Percentiles rank a stretch among this genome's conserved stretches.
These are phyloP conservation scores for Phytopythium oedochilum DNA, from an alignment of 352 stramenopile species.

Conservation along the genomic window DNA sequence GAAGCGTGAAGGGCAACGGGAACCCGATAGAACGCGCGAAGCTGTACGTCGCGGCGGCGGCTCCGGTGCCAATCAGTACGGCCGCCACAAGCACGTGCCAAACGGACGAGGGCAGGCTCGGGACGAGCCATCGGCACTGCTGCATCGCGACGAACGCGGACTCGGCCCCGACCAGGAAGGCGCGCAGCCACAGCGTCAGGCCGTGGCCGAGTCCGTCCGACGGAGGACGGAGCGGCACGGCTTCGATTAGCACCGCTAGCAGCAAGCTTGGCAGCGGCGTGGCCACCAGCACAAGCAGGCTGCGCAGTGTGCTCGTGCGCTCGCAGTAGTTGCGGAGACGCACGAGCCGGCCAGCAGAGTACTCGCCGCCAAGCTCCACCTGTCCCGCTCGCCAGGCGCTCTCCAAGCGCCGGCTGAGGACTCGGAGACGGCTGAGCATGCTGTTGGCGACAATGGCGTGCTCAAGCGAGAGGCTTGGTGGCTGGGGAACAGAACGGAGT, in stretches of 20 bases:
- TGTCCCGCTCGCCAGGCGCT: not conserved
- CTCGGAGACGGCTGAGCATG: not conserved
- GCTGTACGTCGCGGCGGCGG: conserved; percentile 15
- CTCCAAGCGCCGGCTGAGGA: not conserved
- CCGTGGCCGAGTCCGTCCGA: not conserved
- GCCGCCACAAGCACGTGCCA: conserved; percentile 2
- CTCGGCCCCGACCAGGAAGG: conserved; percentile 6
- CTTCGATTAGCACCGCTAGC: not conserved
- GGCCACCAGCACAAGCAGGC: not conserved
- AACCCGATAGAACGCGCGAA: conserved; percentile 29
- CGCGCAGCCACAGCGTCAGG: conserved; percentile 23
- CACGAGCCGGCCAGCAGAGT: conserved; percentile 8
- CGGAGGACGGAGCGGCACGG: not conserved
- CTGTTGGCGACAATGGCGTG: not conserved
- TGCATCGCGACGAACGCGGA: not conserved
- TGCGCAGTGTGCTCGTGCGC: not conserved
- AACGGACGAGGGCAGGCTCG: conserved; percentile 12
- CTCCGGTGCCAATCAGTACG: conserved; percentile 12
- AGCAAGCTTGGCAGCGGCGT: conserved; percentile 2
- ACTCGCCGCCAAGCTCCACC: conserved; percentile 12
- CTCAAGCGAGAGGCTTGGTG: no score
- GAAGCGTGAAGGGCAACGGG: conserved; percentile 30
- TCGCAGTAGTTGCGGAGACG: not conserved
- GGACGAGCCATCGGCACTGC: conserved; percentile 3
- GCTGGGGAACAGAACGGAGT: no score